Evolutionary conservation across 1,139 yeast genomes (phyloP), one percentile per base, ranked within the genome.

Genomic region (Protomyces gravidus): DNA sequence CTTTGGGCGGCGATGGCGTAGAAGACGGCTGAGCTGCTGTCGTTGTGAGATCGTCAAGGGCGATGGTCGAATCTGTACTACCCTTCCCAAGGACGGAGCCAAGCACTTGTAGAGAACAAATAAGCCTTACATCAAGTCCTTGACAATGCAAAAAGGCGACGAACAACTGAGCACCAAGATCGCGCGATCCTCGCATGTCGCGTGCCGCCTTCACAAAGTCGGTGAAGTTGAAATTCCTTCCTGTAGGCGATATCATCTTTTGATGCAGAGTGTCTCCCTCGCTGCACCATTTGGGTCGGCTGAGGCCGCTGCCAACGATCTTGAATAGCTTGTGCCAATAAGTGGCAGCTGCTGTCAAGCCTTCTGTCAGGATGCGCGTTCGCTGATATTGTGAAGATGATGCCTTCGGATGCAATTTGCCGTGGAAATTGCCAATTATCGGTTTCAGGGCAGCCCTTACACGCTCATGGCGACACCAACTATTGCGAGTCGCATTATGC

Each of bases 51-150:
- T 5, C n/a, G 11, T 30, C 15, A 15, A 7, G 17, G n/a, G 7
- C 36, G 11, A 15, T 30, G 3, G 40, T 26, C n/a, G 9, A 15
- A 6, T 5, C 28, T 26, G 47, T 49, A 33, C 46, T 53, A n/a
- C 36, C 30, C 33, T 55, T 49, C 4, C 59, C 49, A 49, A 49
- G 53, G n/a, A 47, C 40, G 67, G 83, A 85, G 69, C 92, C 97
- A 0, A 96, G 90, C 0, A 96, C 92, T 68, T 94, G 99, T 25
- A 90, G 67, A 0, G 96, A 89, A 66, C 84, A 83, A 0, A 89
- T 83, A 27, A 92, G 72, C 48, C 99, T 75, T 0, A 94, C 84
- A 52, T 83, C 80, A 28, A 92, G 74, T 0, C 87, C 89, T 13
- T 86, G 73, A 0, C 90, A 77, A 62, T 97, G 73, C 50, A 89